Conservation (phyloP, 768 basidiomycete genomes). For the Mycena vitilis region DNA sequence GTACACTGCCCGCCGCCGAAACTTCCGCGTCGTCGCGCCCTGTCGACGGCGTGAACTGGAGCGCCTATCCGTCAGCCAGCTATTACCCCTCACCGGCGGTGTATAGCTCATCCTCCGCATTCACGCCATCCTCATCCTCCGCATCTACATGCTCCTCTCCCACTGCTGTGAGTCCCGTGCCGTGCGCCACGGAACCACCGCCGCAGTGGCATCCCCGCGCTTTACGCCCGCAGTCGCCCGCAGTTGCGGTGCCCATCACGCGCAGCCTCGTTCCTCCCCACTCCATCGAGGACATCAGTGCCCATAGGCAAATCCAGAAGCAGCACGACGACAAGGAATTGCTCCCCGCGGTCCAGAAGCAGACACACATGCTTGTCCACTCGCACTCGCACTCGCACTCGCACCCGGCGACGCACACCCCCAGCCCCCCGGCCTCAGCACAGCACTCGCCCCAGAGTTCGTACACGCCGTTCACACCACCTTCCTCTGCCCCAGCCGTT, state of each 20-base stretch:
- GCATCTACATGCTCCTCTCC: background rate
- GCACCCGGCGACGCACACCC: background rate
- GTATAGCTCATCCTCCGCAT: too few relatives aligned
- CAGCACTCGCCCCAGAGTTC: constrained; percentile 12
- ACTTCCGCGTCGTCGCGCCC: constrained; percentile 6
- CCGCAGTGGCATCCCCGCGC: background rate
- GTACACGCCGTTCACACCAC: constrained; percentile 10
- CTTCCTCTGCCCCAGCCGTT: too few relatives aligned
- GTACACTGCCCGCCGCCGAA: constrained; percentile 17
- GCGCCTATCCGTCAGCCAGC: too few relatives aligned
- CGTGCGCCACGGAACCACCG: background rate
- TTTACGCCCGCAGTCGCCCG: constrained; percentile 18
- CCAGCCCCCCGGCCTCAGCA: constrained; percentile 6
- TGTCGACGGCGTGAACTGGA: too few relatives aligned
- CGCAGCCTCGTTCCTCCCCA: constrained; percentile 17
- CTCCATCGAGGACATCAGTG: constrained; percentile 5
- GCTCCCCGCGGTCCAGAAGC: background rate
- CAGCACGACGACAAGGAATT: too few relatives aligned
- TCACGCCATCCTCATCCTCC: background rate
- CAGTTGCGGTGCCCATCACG: constrained; percentile 15
- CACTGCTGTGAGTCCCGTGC: too few relatives aligned
- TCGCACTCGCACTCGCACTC: too few relatives aligned
- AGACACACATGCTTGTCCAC: background rate
- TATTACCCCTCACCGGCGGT: constrained; percentile 3
- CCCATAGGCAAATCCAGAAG: background rate